These are phyloP conservation scores for Fusarium musae DNA, from an alignment of 2,329 filamentous ascomycete genomes.

Conservation along the genomic window DNA sequence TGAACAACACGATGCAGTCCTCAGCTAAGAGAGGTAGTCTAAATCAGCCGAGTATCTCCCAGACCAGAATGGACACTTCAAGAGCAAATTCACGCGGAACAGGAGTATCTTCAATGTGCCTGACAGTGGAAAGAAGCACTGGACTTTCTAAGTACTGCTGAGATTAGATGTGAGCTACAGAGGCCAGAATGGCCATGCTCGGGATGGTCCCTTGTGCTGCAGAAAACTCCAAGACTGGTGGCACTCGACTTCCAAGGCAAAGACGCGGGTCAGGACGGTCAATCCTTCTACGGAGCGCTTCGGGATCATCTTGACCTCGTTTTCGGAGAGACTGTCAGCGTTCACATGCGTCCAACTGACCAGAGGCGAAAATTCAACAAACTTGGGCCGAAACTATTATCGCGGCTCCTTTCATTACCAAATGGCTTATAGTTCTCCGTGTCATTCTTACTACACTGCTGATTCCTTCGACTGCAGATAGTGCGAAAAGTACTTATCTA, in stretches of 20 bases:
- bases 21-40: too few species aligned
- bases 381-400: too few species aligned
- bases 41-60: too few species aligned
- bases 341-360: constrained; percentile 21
- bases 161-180: background rate
- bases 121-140: background rate
- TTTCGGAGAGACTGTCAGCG: constrained; percentile 6
- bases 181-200: background rate
- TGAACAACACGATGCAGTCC: background rate
- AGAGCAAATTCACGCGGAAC: too few species aligned
- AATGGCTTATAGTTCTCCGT: too few species aligned
- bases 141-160: background rate
- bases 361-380: too few species aligned
- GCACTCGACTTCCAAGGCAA: background rate
- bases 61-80: too few species aligned
- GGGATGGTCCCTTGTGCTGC: background rate
- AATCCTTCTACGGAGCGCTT: constrained; percentile 8
- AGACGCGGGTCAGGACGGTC: background rate
- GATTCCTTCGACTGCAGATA: too few species aligned
- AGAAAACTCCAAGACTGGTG: background rate
- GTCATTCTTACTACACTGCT: too few species aligned
- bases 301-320: constrained; percentile 11
- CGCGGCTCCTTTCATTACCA: too few species aligned
- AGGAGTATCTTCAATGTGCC: too few species aligned
- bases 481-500: too few species aligned